Base-by-base conservation (phyloP, 2,329 filamentous ascomycete genomes). In the Colletotrichum cordylinicola region DNA sequence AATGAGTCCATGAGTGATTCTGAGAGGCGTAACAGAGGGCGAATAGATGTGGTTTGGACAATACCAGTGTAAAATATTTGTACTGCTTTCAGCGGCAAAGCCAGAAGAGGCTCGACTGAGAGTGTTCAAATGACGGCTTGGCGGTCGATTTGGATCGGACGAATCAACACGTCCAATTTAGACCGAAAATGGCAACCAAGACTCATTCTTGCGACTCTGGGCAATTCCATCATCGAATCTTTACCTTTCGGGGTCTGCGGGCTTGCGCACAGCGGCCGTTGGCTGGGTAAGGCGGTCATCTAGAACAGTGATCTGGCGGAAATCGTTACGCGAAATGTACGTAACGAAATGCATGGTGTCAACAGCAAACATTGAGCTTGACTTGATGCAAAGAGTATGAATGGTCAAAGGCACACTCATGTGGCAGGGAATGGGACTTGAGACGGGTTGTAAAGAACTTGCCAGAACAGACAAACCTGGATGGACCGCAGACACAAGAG, bases 101-200 rank as follows among this genome's bases (percentile, higher is more conserved):
- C 27, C 9, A 35, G 29, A 62, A 31, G 31, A 33, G n/a, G 27
- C 29, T 16, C 27, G 67, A 12, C 24, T 58, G 21, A 31, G 18
- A 10, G 24, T 58, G 6, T 58, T 29, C 21, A 58, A 27, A 58
- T 31, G 21, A 58, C 15, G 55, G 29, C 24, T 52, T 37, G 21
- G 37, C 16, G 29, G 16, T 24, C 37, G 39, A 0, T n/a, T 48
- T 48, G 4, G n/a, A 48, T 48, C n/a, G 6, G 43, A 21, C 43
- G n/a, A 52, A 52, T 52, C n/a, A 52, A 52, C 43, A 7, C 9
- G n/a, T 21, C 37, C 21, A 15, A 29, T 8, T 12, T 18, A 29
- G 7, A 7, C 65, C 66, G 15, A 16, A 69, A 69, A 69, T 2
- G 71, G 65, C 39, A 69, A 73, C 66, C 71, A 73, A 73, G 71